Evolutionary conservation across 345 rosid genomes (phyloP).

Genomic region (Populus tremula): DNA sequence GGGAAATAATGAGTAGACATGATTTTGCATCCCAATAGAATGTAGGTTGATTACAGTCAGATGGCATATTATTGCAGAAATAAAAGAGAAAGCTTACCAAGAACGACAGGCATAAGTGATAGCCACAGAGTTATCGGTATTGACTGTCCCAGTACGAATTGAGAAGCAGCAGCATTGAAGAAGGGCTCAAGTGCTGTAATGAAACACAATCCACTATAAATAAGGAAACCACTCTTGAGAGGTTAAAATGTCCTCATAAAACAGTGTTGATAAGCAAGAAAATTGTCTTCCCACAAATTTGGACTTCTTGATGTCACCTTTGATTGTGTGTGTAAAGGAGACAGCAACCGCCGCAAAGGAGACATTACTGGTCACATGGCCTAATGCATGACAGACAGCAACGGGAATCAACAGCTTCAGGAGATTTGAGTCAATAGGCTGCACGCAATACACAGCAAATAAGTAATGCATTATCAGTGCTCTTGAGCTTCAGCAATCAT

Average conservation of each 20-base stretch:
- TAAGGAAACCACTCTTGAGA: neutral
- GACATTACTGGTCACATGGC: conserved; percentile 91
- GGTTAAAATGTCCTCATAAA: neutral
- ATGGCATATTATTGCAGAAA: neutral
- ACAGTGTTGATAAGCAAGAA: neutral
- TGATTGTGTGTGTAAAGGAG: conserved; percentile 91
- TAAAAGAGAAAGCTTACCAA: conserved; percentile 43
- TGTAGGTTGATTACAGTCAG: neutral
- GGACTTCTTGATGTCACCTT: conserved; percentile 43
- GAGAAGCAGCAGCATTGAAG: conserved; percentile 97
- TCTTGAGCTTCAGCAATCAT: neutral
- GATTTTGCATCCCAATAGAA: neutral
- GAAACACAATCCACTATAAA: conserved; percentile 3
- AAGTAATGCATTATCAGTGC: neutral
- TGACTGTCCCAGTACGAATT: conserved; percentile 77
- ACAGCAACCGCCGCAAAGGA: conserved; percentile 98
- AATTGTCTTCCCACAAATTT: neutral
- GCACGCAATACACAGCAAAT: conserved; percentile 17
- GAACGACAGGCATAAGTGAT: conserved; percentile 82
- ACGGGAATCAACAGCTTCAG: conserved; percentile 86
- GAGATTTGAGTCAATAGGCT: conserved; percentile 79
- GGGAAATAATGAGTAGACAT: neutral
- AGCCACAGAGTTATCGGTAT: conserved; percentile 87
- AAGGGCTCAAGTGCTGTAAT: conserved; percentile 93
- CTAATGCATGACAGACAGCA: conserved; percentile 87